Percentiles rank a stretch among this genome's conserved stretches.
Evolutionary conservation across 1,139 yeast genomes (phyloP).

Genomic region (Candida dubliniensis): DNA sequence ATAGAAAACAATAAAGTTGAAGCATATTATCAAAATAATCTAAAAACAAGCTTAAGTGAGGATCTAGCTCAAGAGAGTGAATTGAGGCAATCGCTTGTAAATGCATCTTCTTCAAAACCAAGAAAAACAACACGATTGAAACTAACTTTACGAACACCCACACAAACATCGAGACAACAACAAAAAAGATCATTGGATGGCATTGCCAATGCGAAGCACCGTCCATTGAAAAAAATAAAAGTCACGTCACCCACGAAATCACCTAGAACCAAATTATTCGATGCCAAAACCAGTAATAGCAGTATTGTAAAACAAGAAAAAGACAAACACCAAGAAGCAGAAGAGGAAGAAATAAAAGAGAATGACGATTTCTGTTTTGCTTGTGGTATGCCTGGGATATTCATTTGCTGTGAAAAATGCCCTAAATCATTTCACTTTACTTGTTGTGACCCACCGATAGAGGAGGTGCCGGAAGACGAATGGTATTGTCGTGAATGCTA

Average conservation of each 20-base stretch:
- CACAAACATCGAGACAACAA: constrained; percentile 5
- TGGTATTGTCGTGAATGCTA: constrained; percentile 86
- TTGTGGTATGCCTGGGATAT: constrained; percentile 86
- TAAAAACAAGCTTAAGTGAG: constrained; percentile 31
- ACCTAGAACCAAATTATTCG: constrained; percentile 30
- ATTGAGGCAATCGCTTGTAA: constrained; percentile 24
- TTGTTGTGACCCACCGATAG: constrained; percentile 89
- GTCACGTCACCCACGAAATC: constrained; percentile 40
- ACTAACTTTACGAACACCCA: constrained; percentile 15
- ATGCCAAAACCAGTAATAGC: constrained; percentile 14
- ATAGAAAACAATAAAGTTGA: constrained; percentile 13
- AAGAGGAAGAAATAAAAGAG: constrained; percentile 35
- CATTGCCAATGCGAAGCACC: constrained; percentile 9
- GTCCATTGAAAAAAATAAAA: constrained; percentile 34
- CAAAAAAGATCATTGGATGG: not conserved
- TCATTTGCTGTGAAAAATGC: constrained; percentile 91
- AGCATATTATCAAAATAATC: constrained; percentile 20
- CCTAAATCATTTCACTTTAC: constrained; percentile 89
- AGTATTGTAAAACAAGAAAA: constrained; percentile 2
- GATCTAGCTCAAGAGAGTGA: constrained; percentile 25
- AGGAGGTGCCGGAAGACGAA: constrained; percentile 79
- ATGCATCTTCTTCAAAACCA: constrained; percentile 8
- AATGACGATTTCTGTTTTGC: constrained; percentile 89
- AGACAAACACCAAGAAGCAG: constrained; percentile 6
- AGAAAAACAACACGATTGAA: constrained; percentile 15